Base-by-base conservation (phyloP, 352 stramenopile genomes). In the Phytophthora tentaculata region DNA sequence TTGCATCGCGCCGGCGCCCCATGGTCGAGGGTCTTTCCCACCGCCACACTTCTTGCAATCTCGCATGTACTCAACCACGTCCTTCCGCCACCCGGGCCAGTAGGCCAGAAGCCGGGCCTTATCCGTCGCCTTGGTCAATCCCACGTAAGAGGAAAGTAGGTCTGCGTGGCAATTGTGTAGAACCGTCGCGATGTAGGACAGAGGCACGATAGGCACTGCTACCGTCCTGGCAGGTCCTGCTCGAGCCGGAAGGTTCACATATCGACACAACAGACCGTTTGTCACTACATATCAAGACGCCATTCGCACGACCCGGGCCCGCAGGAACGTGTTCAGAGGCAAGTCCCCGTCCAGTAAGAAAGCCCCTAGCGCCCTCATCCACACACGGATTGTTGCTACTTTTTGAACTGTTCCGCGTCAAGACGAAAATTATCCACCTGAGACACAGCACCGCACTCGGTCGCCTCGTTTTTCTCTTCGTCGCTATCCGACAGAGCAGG, bases 1-100 rank as follows among this genome's bases (percentile, higher is more conserved):
- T 12, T 39, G 47, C 47, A 39, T 54, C 6, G 7, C 1, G 3
- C 22, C 47, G 5, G 23, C 24, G 6, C 24, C 20, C 47, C 47
- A 54, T 5, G 47, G 47, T 14, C 24, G n/a, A n/a, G n/a, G n/a
- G 47, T 23, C 47, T 12, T 54, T 54, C 13, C 23, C 23, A 23
- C 47, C 13, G 6, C 47, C 47, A 12, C 47, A 54, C 22, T 5
- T 17, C 1, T n/a, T 39, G 14, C 47, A 54, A 1, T 20, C 23
- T 10, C 23, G 3, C 3, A 39, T 4, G 14, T 39, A 37, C 14
- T 39, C 47, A 0, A 8, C 12, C 35, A 50, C 53, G 8, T 59
- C 53, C 7, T 32, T 47, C 14, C 35, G 24, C 35, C 53, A 59
- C 2, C 53, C 53, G 5, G 13, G 37, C 53, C 53, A 59, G 20